phyloP scores from a whole-genome alignment of 495 filamentous ascomycete genomes.

The Podospora tetraspora region DNA sequence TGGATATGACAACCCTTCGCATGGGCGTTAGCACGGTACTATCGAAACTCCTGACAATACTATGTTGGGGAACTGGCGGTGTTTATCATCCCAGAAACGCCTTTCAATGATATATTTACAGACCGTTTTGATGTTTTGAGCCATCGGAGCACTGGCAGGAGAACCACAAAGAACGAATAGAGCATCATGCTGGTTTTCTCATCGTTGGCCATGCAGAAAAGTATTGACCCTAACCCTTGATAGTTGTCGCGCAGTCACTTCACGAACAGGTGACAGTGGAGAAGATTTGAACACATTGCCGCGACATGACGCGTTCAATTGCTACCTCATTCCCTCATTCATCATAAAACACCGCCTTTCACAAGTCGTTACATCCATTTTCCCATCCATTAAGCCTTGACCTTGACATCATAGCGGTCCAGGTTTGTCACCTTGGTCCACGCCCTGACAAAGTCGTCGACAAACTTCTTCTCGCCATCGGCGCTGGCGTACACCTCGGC shows the following conservation, averaged over 20 bases:
- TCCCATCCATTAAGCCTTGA: background rate
- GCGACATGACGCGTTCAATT: background rate
- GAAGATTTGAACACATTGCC: background rate
- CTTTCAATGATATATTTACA: too few species aligned
- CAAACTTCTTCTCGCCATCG: constrained; percentile 55
- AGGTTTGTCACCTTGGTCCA: constrained; percentile 70
- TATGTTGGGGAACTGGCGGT: too few species aligned
- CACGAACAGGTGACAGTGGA: background rate
- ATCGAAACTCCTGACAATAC: too few species aligned
- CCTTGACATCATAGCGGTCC: constrained; percentile 54
- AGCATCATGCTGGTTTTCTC: too few species aligned
- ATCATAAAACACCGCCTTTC: background rate
- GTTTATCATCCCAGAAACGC: too few species aligned
- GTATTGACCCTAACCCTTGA: background rate
- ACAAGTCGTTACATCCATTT: background rate
- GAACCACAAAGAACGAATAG: too few species aligned
- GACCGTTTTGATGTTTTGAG: too few species aligned
- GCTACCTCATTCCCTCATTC: background rate
- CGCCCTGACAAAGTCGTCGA: constrained; percentile 62
- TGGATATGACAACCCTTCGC: too few species aligned
- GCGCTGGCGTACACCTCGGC: constrained; percentile 58
- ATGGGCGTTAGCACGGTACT: too few species aligned
- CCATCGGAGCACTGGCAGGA: too few species aligned
- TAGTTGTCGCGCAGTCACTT: background rate
- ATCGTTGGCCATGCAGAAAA: too few species aligned